Percentiles rank a stretch among this genome's conserved stretches.
Evolutionary conservation across 2,329 filamentous ascomycete genomes (phyloP).

Genomic region (Botryotinia narcissicola): DNA sequence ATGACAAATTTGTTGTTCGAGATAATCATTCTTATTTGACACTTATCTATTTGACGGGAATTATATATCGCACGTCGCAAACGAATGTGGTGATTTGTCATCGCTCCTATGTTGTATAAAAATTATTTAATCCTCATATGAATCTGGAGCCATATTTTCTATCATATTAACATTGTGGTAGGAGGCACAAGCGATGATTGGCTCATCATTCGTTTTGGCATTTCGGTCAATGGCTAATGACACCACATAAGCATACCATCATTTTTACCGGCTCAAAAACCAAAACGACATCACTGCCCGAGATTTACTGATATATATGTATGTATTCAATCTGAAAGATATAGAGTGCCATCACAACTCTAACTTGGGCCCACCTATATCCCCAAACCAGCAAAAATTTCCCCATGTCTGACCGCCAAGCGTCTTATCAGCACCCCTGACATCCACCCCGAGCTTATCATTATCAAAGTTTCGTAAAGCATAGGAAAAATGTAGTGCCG

Average conservation of each 20-base stretch:
- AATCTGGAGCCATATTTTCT: not conserved
- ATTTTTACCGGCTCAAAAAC: not conserved
- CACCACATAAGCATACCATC: not conserved
- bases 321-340: not conserved
- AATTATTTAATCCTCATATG: not conserved
- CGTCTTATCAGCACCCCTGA: not conserved
- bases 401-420: not conserved
- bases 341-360: not conserved
- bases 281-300: not conserved
- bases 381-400: not conserved
- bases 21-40: not conserved
- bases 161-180: not conserved
- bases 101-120: not conserved
- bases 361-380: not conserved
- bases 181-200: not conserved
- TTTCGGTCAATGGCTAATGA: not conserved
- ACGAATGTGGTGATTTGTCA: not conserved
- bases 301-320: not conserved
- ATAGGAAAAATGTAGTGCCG: not conserved
- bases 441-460: not conserved
- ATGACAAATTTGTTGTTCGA: not conserved
- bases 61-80: not conserved
- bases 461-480: not conserved
- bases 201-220: not conserved
- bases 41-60: not conserved